A percentile compares a stretch with the other conserved stretches of the same genome.
These are phyloP conservation scores for Nothophytophthora sp. DNA, from an alignment of 352 stramenopile genomes.

Conservation along the genomic window DNA sequence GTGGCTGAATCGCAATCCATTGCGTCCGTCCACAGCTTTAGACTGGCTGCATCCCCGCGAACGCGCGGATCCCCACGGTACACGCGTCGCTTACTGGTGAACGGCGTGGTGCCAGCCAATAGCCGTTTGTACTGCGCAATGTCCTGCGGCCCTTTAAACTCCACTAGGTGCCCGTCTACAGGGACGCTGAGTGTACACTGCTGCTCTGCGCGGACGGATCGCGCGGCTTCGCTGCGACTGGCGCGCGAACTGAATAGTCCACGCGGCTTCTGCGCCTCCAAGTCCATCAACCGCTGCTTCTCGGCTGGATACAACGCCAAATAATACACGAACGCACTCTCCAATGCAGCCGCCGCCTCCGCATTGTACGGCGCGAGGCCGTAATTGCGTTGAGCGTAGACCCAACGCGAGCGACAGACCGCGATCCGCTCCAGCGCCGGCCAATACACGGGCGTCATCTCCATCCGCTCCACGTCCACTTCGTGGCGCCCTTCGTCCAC, in stretches of 20 bases:
- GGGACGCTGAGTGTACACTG: conserved; percentile 68
- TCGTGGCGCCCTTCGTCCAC: conserved; percentile 86
- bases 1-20: conserved; percentile 41
- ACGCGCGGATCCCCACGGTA: conserved; percentile 80
- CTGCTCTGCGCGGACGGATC: conserved; percentile 36
- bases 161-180: conserved; percentile 78
- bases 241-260: conserved; percentile 47
- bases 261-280: conserved; percentile 46
- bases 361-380: conserved; percentile 76
- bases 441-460: conserved; percentile 86
- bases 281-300: conserved; percentile 50
- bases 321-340: conserved; percentile 78
- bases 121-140: conserved; percentile 86
- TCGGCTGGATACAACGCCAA: conserved; percentile 67
- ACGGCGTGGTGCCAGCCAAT: conserved; percentile 73
- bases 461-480: conserved; percentile 76
- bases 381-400: conserved; percentile 84
- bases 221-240: conserved; percentile 26
- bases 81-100: conserved; percentile 78
- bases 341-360: conserved; percentile 44
- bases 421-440: conserved; percentile 61
- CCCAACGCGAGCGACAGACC: conserved; percentile 71
- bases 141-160: conserved; percentile 76
- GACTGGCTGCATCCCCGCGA: conserved; percentile 43
- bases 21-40: conserved; percentile 61